Evolutionary conservation across 2,329 filamentous ascomycete genomes (phyloP).

Genomic region (Stachybotrys echinatus): DNA sequence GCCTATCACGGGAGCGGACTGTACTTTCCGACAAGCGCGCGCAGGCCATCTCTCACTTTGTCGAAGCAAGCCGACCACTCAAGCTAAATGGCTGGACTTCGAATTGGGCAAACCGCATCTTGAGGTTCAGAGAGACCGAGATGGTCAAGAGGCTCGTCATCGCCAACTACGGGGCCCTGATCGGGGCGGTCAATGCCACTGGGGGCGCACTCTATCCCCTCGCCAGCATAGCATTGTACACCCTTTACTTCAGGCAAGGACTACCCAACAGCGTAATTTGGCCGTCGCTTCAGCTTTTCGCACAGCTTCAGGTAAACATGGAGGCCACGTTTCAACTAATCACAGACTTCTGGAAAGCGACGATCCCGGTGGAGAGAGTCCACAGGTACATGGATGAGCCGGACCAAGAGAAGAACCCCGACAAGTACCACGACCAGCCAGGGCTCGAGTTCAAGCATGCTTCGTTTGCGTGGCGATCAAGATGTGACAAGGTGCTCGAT

Average conservation of each 20-base stretch:
- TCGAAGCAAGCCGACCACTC: slow-evolving; percentile 73
- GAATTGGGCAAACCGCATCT: slow-evolving; percentile 28
- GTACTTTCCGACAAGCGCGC: slow-evolving; percentile 71
- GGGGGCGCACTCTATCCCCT: slow-evolving; percentile 74
- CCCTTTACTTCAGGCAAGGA: slow-evolving; percentile 60
- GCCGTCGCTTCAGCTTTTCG: slow-evolving; percentile 77
- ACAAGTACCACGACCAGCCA: slow-evolving; percentile 22
- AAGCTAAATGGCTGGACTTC: slow-evolving; percentile 35
- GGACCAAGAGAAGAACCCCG: slow-evolving; percentile 56
- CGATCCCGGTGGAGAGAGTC: slow-evolving; percentile 76
- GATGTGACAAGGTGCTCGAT: slow-evolving; percentile 44
- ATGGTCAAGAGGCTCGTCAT: slow-evolving; percentile 32
- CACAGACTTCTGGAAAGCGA: slow-evolving; percentile 72
- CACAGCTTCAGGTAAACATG: slow-evolving; percentile 67
- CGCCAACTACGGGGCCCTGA: slow-evolving; percentile 34
- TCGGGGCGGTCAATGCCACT: slow-evolving; percentile 65
- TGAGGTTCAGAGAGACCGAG: slow-evolving; percentile 27
- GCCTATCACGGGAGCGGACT: slow-evolving; percentile 66
- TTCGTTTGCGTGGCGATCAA: slow-evolving; percentile 76
- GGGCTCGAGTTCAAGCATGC: slow-evolving; percentile 56
- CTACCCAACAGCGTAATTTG: slow-evolving; percentile 80
- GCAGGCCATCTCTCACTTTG: slow-evolving; percentile 77
- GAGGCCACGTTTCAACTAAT: slow-evolving; percentile 71
- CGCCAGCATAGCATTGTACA: slow-evolving; percentile 77
- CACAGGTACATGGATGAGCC: slow-evolving; percentile 84